Evolutionary conservation across 805 yeast genomes (phyloP).

Genomic region (Jamesozyma lodderae): DNA sequence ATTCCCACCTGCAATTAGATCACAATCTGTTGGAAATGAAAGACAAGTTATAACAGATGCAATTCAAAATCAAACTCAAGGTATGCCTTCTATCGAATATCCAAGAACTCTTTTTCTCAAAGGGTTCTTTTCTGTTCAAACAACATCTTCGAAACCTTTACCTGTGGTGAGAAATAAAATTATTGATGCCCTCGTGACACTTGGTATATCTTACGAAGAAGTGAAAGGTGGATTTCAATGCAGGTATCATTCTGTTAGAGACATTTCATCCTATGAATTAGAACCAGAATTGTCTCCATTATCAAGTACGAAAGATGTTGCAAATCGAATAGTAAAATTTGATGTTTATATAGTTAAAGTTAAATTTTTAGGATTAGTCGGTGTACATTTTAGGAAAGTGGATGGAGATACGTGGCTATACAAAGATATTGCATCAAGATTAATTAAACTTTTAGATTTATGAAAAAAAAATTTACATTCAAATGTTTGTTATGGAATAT

Average conservation of each 20-base stretch:
- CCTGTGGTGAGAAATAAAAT: constrained; percentile 81
- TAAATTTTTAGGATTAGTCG: constrained; percentile 80
- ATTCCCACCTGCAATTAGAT: background rate
- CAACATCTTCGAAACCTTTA: constrained; percentile 85
- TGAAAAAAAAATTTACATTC: background rate
- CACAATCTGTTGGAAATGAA: background rate
- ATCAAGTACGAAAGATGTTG: constrained; percentile 37
- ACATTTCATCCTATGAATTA: too few relatives aligned
- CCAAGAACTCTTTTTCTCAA: constrained; percentile 83
- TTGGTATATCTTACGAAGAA: constrained; percentile 74
- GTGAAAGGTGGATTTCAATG: constrained; percentile 95
- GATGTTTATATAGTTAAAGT: constrained; percentile 90
- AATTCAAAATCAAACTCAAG: constrained; percentile 51
- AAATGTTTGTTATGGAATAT: too few relatives aligned
- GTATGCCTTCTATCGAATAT: constrained; percentile 90
- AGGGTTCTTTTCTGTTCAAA: constrained; percentile 90
- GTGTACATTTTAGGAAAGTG: constrained; percentile 89
- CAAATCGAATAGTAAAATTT: constrained; percentile 55
- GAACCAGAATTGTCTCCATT: background rate
- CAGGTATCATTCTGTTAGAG: too few relatives aligned
- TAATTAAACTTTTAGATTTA: constrained; percentile 48
- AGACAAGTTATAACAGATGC: constrained; percentile 35
- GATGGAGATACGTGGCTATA: constrained; percentile 94
- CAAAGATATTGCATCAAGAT: constrained; percentile 80
- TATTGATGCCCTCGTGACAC: constrained; percentile 59